These are phyloP conservation scores for Emergomyces pasteurianus DNA, from an alignment of 2,329 filamentous ascomycete species.

Conservation along the genomic window DNA sequence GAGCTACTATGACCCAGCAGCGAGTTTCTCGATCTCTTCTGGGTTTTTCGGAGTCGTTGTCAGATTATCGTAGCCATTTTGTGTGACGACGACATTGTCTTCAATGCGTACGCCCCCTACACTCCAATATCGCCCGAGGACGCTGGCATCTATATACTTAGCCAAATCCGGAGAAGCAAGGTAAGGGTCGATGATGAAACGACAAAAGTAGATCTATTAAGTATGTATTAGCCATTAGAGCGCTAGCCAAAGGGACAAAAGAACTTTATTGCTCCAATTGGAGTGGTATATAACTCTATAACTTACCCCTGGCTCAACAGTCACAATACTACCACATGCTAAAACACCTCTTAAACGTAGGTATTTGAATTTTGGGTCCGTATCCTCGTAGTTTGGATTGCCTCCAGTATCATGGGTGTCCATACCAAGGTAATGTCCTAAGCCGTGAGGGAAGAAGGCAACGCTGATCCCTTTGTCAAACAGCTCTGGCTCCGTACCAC, in stretches of 20 bases:
- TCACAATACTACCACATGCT: slow-evolving; percentile 72
- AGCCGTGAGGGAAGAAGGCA: slow-evolving; percentile 83
- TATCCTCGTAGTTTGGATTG: slow-evolving; percentile 59
- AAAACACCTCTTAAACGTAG: slow-evolving; percentile 64
- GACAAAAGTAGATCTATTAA: slow-evolving; percentile 69
- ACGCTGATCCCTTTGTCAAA: slow-evolving; percentile 67
- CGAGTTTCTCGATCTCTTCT: slow-evolving; percentile 48
- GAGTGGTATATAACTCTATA: not conserved
- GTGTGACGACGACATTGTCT: slow-evolving; percentile 73
- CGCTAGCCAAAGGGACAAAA: not conserved
- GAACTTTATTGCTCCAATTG: not conserved
- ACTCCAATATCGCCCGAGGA: slow-evolving; percentile 69
- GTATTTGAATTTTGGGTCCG: slow-evolving; percentile 77
- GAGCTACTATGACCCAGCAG: slow-evolving; percentile 2
- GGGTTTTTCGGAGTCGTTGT: slow-evolving; percentile 64
- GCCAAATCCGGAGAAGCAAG: slow-evolving; percentile 58
- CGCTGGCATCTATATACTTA: slow-evolving; percentile 62
- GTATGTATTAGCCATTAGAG: not conserved
- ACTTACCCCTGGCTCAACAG: slow-evolving; percentile 81
- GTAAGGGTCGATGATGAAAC: slow-evolving; percentile 75
- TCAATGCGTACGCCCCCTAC: slow-evolving; percentile 91
- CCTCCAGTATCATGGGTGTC: slow-evolving; percentile 84
- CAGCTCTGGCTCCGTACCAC: slow-evolving; percentile 55
- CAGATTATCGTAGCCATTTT: slow-evolving; percentile 69
- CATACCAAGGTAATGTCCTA: slow-evolving; percentile 85